Base-by-base conservation (phyloP, 2,329 filamentous ascomycete genomes). In the Beauveria sp. region DNA sequence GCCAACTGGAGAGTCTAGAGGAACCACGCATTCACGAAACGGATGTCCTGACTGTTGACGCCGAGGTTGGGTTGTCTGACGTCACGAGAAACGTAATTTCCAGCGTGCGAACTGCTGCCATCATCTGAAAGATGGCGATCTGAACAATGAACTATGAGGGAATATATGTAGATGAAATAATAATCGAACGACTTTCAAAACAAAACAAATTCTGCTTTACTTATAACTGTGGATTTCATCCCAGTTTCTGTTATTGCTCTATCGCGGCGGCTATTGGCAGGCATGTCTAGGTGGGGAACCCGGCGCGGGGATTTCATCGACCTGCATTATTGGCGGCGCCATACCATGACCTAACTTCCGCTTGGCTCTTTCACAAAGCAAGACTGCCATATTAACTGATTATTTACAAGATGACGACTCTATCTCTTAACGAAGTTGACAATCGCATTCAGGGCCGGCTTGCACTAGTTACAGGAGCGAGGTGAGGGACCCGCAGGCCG, bases 1-100 rank as follows among this genome's bases (percentile, higher is more conserved):
- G 84, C 65, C 86, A 89, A 70, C 79, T 89, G 64, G 78, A 80
- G 61, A 80, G 77, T 41, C 75, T 89, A n/a, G 86, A 89, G 69
- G 82, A 84, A 69, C 86, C 86, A 0, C n/a, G 50, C 12, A 14
- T 16, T 5, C 43, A 24, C 28, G 63, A 64, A 75, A 74, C 62
- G 51, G 80, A 83, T 68, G 77, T 78, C 20, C 68, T 82, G 16
- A 75, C 72, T 7, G 74, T 82, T 41, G 75, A 80, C 10, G 63
- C 54, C 10, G 40, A 61, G 20, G 20, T 28, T 9, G 61, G 41
- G 2, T 26, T 57, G n/a, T 50, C 24, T 46, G 61, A 62, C 40
- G 61, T 64, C 37, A 63, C 56, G 26, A 41, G 14, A 2, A 16
- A n/a, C 3, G 61, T 51, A 2, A 41, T 55, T 22, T 55, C 41